phyloP scores from a whole-genome alignment of 768 basidiomycete species.

The Trametes punicea region DNA sequence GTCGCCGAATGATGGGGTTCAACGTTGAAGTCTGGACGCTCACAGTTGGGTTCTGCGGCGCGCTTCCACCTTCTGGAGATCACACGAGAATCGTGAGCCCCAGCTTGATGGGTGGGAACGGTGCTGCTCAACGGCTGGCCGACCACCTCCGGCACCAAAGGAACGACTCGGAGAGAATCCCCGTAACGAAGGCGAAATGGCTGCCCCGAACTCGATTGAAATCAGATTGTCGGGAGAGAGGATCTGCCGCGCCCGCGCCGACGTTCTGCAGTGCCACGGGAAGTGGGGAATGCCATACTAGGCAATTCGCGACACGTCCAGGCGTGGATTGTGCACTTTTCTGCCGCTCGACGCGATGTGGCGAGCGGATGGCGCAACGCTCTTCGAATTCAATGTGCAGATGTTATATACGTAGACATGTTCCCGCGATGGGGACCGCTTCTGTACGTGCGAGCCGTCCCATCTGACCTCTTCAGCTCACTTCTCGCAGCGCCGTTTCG shows the following conservation, averaged over 20 bases:
- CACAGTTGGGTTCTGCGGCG: no score
- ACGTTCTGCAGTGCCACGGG: not conserved
- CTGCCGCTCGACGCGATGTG: not conserved
- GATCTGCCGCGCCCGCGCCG: not conserved
- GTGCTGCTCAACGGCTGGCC: no score
- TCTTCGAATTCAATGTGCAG: not conserved
- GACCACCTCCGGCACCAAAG: not conserved
- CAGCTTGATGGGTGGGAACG: no score
- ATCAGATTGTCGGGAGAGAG: not conserved
- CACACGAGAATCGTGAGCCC: no score
- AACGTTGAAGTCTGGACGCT: no score
- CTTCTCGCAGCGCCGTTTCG: not conserved
- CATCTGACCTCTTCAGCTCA: not conserved
- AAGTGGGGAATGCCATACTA: not conserved
- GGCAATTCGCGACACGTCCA: conserved; percentile 1
- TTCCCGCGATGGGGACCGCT: not conserved
- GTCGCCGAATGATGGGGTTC: no score
- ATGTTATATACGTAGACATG: not conserved
- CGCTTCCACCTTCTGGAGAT: no score
- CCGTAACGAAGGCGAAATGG: not conserved
- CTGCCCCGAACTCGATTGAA: no score
- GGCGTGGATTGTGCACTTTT: not conserved
- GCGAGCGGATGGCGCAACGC: conserved; percentile 5
- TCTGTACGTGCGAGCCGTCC: not conserved
- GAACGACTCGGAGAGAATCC: not conserved